Percentiles rank a stretch among this genome's conserved stretches.
These are phyloP conservation scores for Neofusicoccum umdonicola DNA, from an alignment of 2,329 filamentous ascomycete genomes.

Conservation along the genomic window DNA sequence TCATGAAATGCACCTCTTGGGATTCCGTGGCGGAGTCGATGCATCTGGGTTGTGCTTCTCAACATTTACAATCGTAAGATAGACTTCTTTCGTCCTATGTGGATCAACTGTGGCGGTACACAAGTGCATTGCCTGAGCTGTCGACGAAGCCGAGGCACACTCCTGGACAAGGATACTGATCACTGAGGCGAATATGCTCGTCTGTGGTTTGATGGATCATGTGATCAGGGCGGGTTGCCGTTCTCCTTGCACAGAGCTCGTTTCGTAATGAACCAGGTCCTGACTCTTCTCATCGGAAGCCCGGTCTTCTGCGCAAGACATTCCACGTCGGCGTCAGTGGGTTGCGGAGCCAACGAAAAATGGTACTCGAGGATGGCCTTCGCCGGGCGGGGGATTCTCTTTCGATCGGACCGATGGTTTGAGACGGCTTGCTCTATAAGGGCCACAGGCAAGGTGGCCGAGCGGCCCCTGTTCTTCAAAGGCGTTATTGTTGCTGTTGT, in stretches of 20 bases:
- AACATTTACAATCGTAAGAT: too few species aligned
- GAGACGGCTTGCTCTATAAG: neutral
- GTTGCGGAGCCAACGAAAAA: neutral
- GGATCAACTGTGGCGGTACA: too few species aligned
- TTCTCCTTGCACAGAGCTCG: neutral
- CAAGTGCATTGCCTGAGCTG: too few species aligned
- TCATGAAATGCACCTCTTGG: too few species aligned
- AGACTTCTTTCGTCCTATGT: too few species aligned
- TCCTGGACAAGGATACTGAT: too few species aligned
- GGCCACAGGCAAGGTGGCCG: neutral
- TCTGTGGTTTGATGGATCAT: too few species aligned
- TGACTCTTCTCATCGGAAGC: neutral
- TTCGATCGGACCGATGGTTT: neutral
- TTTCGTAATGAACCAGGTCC: conserved; percentile 7
- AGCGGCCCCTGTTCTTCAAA: neutral
- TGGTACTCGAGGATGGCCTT: conserved; percentile 10
- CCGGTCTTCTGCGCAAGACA: neutral
- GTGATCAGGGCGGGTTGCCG: neutral
- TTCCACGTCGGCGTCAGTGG: neutral
- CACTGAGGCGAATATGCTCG: too few species aligned
- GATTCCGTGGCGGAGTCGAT: too few species aligned
- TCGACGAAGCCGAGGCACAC: too few species aligned
- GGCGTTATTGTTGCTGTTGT: neutral
- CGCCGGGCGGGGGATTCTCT: neutral
- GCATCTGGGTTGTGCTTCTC: too few species aligned